Evolutionary conservation across 192 early-diverging fungal genomes (phyloP).

Genomic region (Mortierella antarctica): DNA sequence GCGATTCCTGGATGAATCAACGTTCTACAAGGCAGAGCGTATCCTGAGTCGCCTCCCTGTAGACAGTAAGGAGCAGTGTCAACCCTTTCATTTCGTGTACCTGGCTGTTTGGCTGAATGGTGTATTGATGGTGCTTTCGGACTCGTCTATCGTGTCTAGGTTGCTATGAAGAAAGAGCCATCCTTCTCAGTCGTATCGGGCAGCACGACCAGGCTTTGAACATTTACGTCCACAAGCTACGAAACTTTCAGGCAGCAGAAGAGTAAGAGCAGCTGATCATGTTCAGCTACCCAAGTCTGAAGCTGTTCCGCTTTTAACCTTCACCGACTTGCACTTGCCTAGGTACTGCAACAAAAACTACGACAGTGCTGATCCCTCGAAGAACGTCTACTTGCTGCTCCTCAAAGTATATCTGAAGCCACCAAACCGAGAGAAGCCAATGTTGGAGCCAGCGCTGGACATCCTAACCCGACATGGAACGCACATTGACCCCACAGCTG

Average conservation of each 20-base stretch:
- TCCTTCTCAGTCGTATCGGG: slow-evolving; percentile 83
- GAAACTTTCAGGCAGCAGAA: slow-evolving; percentile 74
- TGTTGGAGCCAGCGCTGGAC: slow-evolving; percentile 67
- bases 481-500: slow-evolving; percentile 68
- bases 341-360: slow-evolving; percentile 74
- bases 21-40: slow-evolving; percentile 78
- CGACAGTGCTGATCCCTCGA: slow-evolving; percentile 58
- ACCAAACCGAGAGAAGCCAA: slow-evolving; percentile 53
- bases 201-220: slow-evolving; percentile 88
- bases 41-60: slow-evolving; percentile 80
- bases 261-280: slow-evolving; percentile 54
- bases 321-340: slow-evolving; percentile 33
- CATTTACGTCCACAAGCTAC: slow-evolving; percentile 84
- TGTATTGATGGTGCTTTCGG: background rate
- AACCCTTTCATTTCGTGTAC: background rate
- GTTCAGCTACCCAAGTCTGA: background rate
- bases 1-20: slow-evolving; percentile 76
- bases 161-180: slow-evolving; percentile 84
- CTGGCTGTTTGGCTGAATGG: background rate
- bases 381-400: slow-evolving; percentile 73
- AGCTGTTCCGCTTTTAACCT: background rate
- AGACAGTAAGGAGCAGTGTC: slow-evolving; percentile 59
- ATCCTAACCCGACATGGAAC: slow-evolving; percentile 75
- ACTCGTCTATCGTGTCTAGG: slow-evolving; percentile 39
- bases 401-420: slow-evolving; percentile 71